Base-by-base conservation (phyloP, 768 basidiomycete species). In the Auricularia sp. region DNA sequence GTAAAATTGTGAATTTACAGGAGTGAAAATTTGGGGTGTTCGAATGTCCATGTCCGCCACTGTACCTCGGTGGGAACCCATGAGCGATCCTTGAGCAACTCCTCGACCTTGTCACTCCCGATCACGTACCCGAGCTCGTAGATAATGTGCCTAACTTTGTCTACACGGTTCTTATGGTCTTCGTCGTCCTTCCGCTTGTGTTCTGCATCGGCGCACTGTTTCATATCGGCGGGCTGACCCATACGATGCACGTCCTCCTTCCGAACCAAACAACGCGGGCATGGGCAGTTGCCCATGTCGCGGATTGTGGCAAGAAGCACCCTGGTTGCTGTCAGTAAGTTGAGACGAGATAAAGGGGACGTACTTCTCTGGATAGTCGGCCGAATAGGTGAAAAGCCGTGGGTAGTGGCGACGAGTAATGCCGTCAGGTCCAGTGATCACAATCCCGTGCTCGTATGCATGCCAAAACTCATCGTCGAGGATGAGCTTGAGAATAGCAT, bases 241-340 rank as follows among this genome's bases (percentile, higher is more conserved):
- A 80, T 58, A 0, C 61, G 61, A 39, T 72, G 65, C 3, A 81
- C 66, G 0, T 72, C 44, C 0, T 66, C 62, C 62, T 75, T 77
- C 7, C 54, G 56, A 33, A 77, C 66, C 0, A 74, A 64, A 63
- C 80, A 81, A 0, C 73, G 67, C 0, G 78, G 78, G 64, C 80
- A 80, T 16, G 76, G 78, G 59, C 73, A 80, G 0, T 66, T 10
- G 1, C 77, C 81, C 14, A 75, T 72, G 61, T 77, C 74, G 4
- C 75, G 71, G 2, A 81, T 76, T 6, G 71, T 71, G 0, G 78
- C 72, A 1, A 80, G 59, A 0, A 80, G 70, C 8, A 78, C 67
- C 65, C 77, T 78, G 53, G 16, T 10, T 18, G 16, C 42, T 10
- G 42, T 43, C 16, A 43, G 18, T 63, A 12, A 4, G 5, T 39